Evolutionary conservation across 1,284 basidiomycete genomes (phyloP).

Genomic region (Cryptococcus sp.): DNA sequence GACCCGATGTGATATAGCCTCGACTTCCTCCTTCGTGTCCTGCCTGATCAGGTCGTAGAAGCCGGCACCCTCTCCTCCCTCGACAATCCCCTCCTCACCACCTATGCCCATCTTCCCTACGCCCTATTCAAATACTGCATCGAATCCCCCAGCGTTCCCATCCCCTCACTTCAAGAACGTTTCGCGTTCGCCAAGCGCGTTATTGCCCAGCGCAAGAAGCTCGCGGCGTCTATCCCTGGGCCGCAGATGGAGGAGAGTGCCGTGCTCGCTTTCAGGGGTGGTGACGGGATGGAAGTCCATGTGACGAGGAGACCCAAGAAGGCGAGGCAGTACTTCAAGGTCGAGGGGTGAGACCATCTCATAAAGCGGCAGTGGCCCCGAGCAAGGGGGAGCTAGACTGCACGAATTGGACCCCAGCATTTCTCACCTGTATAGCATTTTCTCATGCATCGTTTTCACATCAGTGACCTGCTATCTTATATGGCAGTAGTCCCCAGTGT

Average conservation of each 20-base stretch:
- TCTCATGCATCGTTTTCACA: slow-evolving; percentile 1
- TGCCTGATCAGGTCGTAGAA: slow-evolving; percentile 54
- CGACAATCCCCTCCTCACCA: slow-evolving; percentile 31
- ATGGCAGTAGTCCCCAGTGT: not conserved
- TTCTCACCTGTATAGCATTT: slow-evolving; percentile 1
- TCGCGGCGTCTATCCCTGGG: slow-evolving; percentile 53
- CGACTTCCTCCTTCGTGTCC: slow-evolving; percentile 67
- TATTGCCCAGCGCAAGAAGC: slow-evolving; percentile 70
- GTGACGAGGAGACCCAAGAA: slow-evolving; percentile 74
- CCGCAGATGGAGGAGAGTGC: slow-evolving; percentile 61
- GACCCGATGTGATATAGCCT: slow-evolving; percentile 56
- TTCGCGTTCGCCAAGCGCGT: slow-evolving; percentile 87
- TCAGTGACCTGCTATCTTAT: not conserved
- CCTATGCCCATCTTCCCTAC: slow-evolving; percentile 49
- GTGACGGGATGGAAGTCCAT: slow-evolving; percentile 70
- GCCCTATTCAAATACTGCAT: slow-evolving; percentile 45
- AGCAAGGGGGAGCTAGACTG: too few relatives aligned
- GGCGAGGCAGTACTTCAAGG: slow-evolving; percentile 74
- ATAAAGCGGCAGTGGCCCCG: not conserved
- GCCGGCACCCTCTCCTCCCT: slow-evolving; percentile 2
- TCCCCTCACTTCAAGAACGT: slow-evolving; percentile 67
- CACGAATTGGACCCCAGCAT: not conserved
- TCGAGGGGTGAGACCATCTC: slow-evolving; percentile 57
- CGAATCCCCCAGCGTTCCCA: slow-evolving; percentile 39
- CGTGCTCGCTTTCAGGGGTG: slow-evolving; percentile 71